phyloP scores from a whole-genome alignment of 2,329 filamentous ascomycete species.

The Chrysoporthe deuterocubensis region DNA sequence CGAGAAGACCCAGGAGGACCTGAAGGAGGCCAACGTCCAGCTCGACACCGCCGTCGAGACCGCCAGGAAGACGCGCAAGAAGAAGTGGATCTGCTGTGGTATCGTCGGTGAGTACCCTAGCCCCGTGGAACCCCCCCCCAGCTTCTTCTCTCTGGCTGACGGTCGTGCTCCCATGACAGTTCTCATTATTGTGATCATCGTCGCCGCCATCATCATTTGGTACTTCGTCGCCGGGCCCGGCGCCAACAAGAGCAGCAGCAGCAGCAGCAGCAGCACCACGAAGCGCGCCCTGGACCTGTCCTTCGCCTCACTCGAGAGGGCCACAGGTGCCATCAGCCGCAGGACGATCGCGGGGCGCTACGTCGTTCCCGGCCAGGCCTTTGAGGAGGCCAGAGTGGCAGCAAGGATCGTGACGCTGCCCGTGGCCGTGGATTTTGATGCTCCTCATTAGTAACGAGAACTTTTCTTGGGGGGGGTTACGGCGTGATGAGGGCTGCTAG shows the following conservation, averaged over 20 bases:
- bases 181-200: constrained; percentile 56
- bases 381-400: background rate
- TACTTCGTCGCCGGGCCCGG: constrained; percentile 42
- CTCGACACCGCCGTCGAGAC: constrained; percentile 82
- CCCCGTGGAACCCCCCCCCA: background rate
- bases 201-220: constrained; percentile 55
- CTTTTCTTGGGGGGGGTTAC: background rate
- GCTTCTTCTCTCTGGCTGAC: background rate
- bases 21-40: constrained; percentile 83
- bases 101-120: constrained; percentile 61
- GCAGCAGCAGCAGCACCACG: constrained; percentile 32
- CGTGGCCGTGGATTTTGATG: constrained; percentile 11
- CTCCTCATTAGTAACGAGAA: background rate
- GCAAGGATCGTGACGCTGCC: constrained; percentile 10
- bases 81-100: constrained; percentile 96
- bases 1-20: constrained; percentile 82
- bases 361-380: constrained; percentile 11
- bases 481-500: background rate
- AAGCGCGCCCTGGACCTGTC: constrained; percentile 32
- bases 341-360: constrained; percentile 28
- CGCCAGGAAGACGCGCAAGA: constrained; percentile 78
- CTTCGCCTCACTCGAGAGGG: background rate
- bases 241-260: constrained; percentile 38
- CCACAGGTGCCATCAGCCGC: constrained; percentile 24
- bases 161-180: constrained; percentile 44